phyloP scores from a whole-genome alignment of 2,329 filamentous ascomycete genomes.

The Aspergillus eucalypticola region DNA sequence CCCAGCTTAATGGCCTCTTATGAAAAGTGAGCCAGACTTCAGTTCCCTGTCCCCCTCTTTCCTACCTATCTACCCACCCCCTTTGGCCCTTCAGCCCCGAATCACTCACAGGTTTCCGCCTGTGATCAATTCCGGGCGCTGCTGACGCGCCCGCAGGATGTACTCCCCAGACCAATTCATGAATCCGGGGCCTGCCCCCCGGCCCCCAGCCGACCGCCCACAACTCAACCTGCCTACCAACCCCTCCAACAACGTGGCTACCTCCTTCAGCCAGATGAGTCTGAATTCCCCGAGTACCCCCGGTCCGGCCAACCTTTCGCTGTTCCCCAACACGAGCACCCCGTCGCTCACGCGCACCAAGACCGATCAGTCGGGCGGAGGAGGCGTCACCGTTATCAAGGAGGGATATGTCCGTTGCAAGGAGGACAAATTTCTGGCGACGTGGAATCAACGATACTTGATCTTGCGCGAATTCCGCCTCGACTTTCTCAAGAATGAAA shows the following conservation, averaged over 20 bases:
- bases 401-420: slow-evolving; percentile 63
- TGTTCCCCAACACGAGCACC: slow-evolving; percentile 69
- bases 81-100: background rate
- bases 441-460: slow-evolving; percentile 87
- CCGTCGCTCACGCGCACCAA: slow-evolving; percentile 64
- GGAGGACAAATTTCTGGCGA: slow-evolving; percentile 77
- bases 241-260: slow-evolving; percentile 64
- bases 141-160: slow-evolving; percentile 37
- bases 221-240: slow-evolving; percentile 74
- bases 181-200: slow-evolving; percentile 93
- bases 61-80: background rate
- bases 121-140: slow-evolving; percentile 1
- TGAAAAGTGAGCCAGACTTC: slow-evolving; percentile 34
- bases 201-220: slow-evolving; percentile 80
- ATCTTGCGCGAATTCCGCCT: slow-evolving; percentile 90
- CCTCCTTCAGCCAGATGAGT: slow-evolving; percentile 69
- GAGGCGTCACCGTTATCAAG: slow-evolving; percentile 73
- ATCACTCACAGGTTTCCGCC: background rate
- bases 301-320: slow-evolving; percentile 53
- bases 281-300: slow-evolving; percentile 66
- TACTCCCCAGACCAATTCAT: slow-evolving; percentile 75
- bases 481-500: slow-evolving; percentile 91
- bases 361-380: slow-evolving; percentile 62
- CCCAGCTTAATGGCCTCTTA: slow-evolving; percentile 32
- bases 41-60: background rate